Conservation (phyloP, 2,329 filamentous ascomycete species). For the Botrytis deweyae region DNA sequence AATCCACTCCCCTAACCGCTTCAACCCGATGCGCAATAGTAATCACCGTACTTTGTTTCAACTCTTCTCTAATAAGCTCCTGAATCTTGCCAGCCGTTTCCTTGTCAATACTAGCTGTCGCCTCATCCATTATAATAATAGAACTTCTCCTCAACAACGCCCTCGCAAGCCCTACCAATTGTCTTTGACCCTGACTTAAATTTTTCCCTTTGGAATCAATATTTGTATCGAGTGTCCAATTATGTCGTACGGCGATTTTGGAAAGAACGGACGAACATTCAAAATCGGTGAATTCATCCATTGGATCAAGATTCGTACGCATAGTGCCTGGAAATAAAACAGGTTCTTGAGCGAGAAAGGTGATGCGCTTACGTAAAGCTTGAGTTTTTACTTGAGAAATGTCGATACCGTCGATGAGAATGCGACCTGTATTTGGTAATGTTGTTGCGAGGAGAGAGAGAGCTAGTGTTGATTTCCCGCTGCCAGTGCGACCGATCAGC, state of each 20-base stretch:
- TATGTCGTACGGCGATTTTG: constrained; percentile 54
- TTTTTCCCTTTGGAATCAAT: constrained; percentile 62
- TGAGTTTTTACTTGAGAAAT: constrained; percentile 59
- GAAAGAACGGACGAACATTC: constrained; percentile 54
- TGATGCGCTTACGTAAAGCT: constrained; percentile 59
- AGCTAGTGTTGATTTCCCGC: constrained; percentile 78
- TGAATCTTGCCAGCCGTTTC: constrained; percentile 59
- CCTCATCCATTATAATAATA: constrained; percentile 65
- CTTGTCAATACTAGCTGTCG: constrained; percentile 63
- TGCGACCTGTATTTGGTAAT: constrained; percentile 52
- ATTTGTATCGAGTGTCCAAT: constrained; percentile 55
- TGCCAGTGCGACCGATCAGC: constrained; percentile 77
- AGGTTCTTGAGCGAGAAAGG: constrained; percentile 66
- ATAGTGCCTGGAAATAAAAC: constrained; percentile 63
- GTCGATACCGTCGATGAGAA: constrained; percentile 60
- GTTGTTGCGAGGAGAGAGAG: constrained; percentile 59
- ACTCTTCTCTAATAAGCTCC: constrained; percentile 53
- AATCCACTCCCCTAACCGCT: constrained; percentile 59
- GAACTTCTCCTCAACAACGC: constrained; percentile 60
- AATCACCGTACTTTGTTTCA: constrained; percentile 59
- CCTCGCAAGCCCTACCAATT: constrained; percentile 63
- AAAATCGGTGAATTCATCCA: constrained; percentile 54
- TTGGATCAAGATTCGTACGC: constrained; percentile 61
- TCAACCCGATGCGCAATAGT: constrained; percentile 65
- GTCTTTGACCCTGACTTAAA: constrained; percentile 63